Conservation (phyloP, 2,329 filamentous ascomycete species). For the Diaporthe australafricana region DNA sequence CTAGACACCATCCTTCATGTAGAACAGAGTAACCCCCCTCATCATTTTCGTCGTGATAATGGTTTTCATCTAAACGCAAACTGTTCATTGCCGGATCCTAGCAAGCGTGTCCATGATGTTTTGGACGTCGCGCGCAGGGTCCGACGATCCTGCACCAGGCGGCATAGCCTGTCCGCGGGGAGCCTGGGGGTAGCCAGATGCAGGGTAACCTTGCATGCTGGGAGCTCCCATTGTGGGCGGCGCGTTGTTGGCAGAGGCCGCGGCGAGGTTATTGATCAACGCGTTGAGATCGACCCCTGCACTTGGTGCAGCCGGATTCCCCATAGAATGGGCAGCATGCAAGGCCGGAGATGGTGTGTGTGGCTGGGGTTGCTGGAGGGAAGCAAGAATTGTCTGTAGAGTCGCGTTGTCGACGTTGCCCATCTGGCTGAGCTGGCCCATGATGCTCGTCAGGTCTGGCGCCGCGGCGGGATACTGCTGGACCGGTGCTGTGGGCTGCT, state of each 20-base stretch:
- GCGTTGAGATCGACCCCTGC: constrained; percentile 59
- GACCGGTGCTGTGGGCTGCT: constrained; percentile 47
- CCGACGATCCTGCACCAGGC: constrained; percentile 42
- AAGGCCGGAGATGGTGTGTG: constrained; percentile 27
- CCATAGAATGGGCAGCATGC: constrained; percentile 13
- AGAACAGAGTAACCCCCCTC: neutral
- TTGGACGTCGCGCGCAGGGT: constrained; percentile 68
- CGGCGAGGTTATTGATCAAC: constrained; percentile 54
- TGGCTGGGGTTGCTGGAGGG: constrained; percentile 55
- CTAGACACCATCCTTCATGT: constrained; percentile 1
- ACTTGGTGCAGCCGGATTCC: constrained; percentile 42
- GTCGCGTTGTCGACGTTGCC: constrained; percentile 75
- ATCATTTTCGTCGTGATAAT: neutral
- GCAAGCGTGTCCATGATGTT: constrained; percentile 82
- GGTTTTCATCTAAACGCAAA: neutral
- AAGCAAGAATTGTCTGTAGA: constrained; percentile 76
- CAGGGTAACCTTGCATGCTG: constrained; percentile 44
- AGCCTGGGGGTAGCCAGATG: constrained; percentile 41
- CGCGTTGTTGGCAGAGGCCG: constrained; percentile 21
- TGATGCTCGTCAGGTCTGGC: constrained; percentile 70
- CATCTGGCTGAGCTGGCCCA: constrained; percentile 72
- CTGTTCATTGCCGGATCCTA: constrained; percentile 66
- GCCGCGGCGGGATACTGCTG: constrained; percentile 44
- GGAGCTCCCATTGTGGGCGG: constrained; percentile 15
- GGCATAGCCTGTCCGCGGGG: constrained; percentile 43